Base-by-base conservation (phyloP, 1,139 yeast species). In the Candida glucosophila region DNA sequence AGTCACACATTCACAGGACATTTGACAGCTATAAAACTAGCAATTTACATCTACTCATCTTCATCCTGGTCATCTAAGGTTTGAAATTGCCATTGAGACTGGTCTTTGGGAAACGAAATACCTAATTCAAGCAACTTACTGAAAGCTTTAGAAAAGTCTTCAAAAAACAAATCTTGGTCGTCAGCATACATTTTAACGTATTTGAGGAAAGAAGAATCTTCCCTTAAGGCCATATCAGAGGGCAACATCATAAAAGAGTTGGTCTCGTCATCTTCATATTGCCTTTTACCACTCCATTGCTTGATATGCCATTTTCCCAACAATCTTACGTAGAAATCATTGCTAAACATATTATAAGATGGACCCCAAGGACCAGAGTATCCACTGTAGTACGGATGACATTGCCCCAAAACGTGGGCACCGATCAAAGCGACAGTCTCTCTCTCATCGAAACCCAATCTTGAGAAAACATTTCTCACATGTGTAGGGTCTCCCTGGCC, bases 361-460 rank as follows among this genome's bases (percentile, higher is more conserved):
- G 88, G 90, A 30, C 90, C 92, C 97, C 97, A 88, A 26, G 95
- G 95, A 26, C 96, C 96, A 35, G 80, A 92, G 50, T 61, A 88
- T 3, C 95, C 96, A 8, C 79, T 67, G 37, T 65, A 63, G 25
- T 58, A 43, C 17, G 62, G 50, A 55, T 83, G 95, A 47, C 94
- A 81, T 41, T 68, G 55, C 34, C 95, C 95, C 37, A 85, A 65
- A 33, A 81, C 74, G 54, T 86, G 95, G 20, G 95, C 95, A 37
- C 96, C 96, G 42, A 82, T 64, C 39, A 86, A 63, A 22, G 90
- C 88, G 29, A 81, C 95, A 37, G 80, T 78, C 54, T 86, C 95
- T 52, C 77, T 72, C 43, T 85, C 95, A 37, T 66, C 64, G 52
- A 85, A 77, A 7, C 86, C 86, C 71, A 82, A 63, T 56, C 93